These are phyloP conservation scores for Suillus brevipes DNA, from an alignment of 768 basidiomycete genomes.

Conservation along the genomic window DNA sequence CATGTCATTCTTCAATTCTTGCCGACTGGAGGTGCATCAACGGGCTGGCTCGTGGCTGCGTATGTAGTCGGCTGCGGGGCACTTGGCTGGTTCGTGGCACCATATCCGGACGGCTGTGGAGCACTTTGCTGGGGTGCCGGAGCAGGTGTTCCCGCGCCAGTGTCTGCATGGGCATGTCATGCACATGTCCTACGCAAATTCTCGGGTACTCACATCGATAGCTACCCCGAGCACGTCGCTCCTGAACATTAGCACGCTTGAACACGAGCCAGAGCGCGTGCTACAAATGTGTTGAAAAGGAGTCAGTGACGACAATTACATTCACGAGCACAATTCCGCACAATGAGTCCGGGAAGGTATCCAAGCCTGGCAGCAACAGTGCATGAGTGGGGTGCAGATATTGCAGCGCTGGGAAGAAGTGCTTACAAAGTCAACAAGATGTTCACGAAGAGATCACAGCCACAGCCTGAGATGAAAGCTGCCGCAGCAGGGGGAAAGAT, in stretches of 20 bases:
- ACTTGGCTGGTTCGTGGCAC: constrained; percentile 2
- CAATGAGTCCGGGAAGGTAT: constrained; percentile 64
- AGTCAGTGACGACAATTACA: background rate
- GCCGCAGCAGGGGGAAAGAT: constrained; percentile 80
- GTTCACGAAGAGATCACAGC: constrained; percentile 81
- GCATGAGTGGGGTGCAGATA: background rate
- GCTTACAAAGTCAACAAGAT: constrained; percentile 74
- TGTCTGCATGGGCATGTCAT: constrained; percentile 16
- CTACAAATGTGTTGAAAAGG: constrained; percentile 25
- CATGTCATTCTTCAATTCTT: background rate
- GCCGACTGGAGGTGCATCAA: background rate
- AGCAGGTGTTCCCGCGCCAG: constrained; percentile 27
- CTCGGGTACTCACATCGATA: constrained; percentile 58
- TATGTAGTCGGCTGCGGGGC: background rate
- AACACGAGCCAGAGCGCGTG: constrained; percentile 89
- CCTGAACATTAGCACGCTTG: constrained; percentile 78
- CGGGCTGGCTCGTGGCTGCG: background rate
- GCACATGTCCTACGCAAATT: background rate
- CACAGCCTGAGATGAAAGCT: constrained; percentile 74
- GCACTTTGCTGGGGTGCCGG: constrained; percentile 10
- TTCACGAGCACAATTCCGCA: constrained; percentile 22
- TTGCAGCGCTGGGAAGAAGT: background rate
- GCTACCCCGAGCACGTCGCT: constrained; percentile 65
- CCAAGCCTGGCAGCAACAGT: constrained; percentile 50
- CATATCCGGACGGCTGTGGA: background rate